These are phyloP conservation scores for Neopestalotiopsis clavispora DNA, from an alignment of 2,329 filamentous ascomycete species.

Conservation along the genomic window DNA sequence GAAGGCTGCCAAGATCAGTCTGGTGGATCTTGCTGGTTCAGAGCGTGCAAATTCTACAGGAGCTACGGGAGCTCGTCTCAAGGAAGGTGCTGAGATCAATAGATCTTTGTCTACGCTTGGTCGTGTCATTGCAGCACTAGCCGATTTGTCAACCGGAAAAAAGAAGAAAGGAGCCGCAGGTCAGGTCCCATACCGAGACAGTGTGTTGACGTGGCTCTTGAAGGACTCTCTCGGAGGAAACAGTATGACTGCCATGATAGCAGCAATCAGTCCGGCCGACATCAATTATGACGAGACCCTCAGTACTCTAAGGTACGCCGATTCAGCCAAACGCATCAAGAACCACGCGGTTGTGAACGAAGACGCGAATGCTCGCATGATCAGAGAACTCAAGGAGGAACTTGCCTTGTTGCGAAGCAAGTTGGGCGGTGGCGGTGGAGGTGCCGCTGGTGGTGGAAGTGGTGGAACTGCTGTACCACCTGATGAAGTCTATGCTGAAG, in stretches of 20 bases:
- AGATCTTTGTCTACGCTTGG: conserved; percentile 93
- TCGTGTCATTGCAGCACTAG: conserved; percentile 94
- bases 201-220: conserved; percentile 91
- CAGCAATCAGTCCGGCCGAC: conserved; percentile 95
- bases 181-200: conserved; percentile 95
- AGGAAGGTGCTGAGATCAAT: conserved; percentile 99
- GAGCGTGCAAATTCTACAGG: conserved; percentile 97
- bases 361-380: conserved; percentile 98
- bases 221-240: conserved; percentile 98
- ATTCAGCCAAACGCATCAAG: conserved; percentile 99
- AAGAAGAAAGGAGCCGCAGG: conserved; percentile 74
- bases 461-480: conserved; percentile 57
- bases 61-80: conserved; percentile 90
- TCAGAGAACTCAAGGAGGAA: conserved; percentile 96
- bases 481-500: conserved; percentile 88
- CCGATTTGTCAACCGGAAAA: conserved; percentile 85
- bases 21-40: conserved; percentile 97
- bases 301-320: conserved; percentile 92
- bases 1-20: conserved; percentile 96
- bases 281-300: conserved; percentile 99
- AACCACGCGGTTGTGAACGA: conserved; percentile 99
- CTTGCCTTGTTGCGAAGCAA: conserved; percentile 85
- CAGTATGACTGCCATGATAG: conserved; percentile 99
- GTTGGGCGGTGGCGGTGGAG: conserved; percentile 62
- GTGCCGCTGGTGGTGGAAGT: conserved; percentile 52